Conservation (phyloP, 805 yeast genomes). For the Schwanniomyces yamadae region DNA sequence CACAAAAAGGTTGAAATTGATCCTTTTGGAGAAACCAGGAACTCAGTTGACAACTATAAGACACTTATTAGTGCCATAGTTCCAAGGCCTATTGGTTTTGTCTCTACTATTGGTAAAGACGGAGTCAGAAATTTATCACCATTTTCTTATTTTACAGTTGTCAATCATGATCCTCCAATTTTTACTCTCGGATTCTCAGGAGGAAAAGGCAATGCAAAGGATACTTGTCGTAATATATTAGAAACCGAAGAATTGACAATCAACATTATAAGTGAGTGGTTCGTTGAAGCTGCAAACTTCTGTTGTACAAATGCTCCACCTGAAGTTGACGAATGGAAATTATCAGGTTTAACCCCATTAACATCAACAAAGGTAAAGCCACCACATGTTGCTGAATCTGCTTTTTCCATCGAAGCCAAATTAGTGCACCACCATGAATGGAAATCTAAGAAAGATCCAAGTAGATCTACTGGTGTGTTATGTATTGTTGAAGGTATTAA, state of each 20-base stretch:
- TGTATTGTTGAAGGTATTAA: slow-evolving; percentile 54
- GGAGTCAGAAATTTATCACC: slow-evolving; percentile 57
- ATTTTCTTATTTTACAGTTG: slow-evolving; percentile 53
- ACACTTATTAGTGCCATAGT: slow-evolving; percentile 50
- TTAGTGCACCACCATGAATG: slow-evolving; percentile 45
- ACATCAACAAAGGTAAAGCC: slow-evolving; percentile 48
- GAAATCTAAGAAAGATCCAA: slow-evolving; percentile 39
- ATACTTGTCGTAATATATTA: slow-evolving; percentile 47
- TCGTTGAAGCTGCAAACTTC: slow-evolving; percentile 60
- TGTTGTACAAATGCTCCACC: slow-evolving; percentile 47
- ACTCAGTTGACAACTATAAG: slow-evolving; percentile 46
- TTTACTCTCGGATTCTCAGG: slow-evolving; percentile 51
- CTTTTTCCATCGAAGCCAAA: slow-evolving; percentile 58
- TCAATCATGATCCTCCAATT: slow-evolving; percentile 56
- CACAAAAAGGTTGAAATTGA: slow-evolving; percentile 48
- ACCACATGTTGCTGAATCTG: slow-evolving; percentile 60
- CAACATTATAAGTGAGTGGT: slow-evolving; percentile 62
- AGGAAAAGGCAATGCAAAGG: slow-evolving; percentile 41
- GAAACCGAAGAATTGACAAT: slow-evolving; percentile 55
- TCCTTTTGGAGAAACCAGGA: slow-evolving; percentile 44
- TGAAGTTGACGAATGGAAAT: slow-evolving; percentile 54
- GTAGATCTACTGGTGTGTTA: slow-evolving; percentile 35
- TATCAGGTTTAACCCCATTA: slow-evolving; percentile 51
- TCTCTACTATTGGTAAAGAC: slow-evolving; percentile 44
- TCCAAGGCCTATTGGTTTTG: slow-evolving; percentile 63